Evolutionary conservation across 306 rosid genomes (phyloP).

Genomic region (Pterocarpus santalinus): DNA sequence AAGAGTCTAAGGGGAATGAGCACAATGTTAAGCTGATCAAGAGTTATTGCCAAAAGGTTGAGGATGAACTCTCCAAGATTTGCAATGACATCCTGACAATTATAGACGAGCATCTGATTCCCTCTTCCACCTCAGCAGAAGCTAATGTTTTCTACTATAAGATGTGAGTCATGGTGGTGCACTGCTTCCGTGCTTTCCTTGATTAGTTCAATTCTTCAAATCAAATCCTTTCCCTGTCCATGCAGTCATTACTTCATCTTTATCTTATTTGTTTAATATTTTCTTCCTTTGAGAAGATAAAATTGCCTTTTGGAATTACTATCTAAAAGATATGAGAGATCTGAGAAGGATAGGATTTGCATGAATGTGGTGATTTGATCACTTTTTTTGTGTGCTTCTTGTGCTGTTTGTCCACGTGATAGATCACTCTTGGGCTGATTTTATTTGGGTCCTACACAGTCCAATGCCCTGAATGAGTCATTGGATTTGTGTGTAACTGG

Average conservation of each 20-base stretch:
- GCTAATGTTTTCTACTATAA: constrained; percentile 96
- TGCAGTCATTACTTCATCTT: constrained; percentile 29
- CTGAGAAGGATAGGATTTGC: constrained; percentile 29
- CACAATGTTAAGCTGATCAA: constrained; percentile 86
- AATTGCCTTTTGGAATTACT: not conserved
- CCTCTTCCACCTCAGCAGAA: constrained; percentile 87
- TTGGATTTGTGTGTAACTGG: not conserved
- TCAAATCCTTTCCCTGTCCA: not conserved
- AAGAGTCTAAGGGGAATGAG: constrained; percentile 94
- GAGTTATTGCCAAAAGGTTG: constrained; percentile 92
- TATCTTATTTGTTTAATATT: constrained; percentile 16
- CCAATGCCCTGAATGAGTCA: constrained; percentile 37
- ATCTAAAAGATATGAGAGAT: not conserved
- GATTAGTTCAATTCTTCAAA: not conserved
- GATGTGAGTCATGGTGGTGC: constrained; percentile 70
- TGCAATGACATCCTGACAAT: constrained; percentile 85
- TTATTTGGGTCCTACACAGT: not conserved
- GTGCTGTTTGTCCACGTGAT: constrained; percentile 9
- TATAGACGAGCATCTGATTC: constrained; percentile 84
- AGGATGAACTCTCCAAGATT: constrained; percentile 93
- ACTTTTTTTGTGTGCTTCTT: not conserved
- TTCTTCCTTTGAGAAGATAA: constrained; percentile 11
- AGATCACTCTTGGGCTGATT: not conserved
- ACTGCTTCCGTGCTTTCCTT: not conserved
- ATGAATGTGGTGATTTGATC: constrained; percentile 16